Evolutionary conservation across 2,329 filamentous ascomycete species (phyloP).

Genomic region (Lasiodiplodia hormozganensis): DNA sequence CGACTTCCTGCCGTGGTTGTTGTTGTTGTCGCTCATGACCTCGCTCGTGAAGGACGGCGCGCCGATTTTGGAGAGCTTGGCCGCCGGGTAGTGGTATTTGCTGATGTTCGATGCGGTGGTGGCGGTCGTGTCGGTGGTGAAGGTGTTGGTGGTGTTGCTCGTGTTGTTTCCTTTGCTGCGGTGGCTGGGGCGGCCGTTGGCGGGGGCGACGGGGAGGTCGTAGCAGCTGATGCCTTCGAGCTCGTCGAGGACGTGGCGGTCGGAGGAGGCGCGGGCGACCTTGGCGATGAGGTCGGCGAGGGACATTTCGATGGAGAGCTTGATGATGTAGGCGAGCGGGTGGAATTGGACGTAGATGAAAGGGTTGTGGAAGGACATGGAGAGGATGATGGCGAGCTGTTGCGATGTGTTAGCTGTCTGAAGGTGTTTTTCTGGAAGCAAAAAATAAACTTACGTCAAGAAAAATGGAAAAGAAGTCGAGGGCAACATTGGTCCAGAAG

Average conservation of each 20-base stretch:
- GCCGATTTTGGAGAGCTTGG: background rate
- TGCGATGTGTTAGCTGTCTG: background rate
- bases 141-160: background rate
- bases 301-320: slow-evolving; percentile 48
- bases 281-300: slow-evolving; percentile 52
- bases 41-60: slow-evolving; percentile 3
- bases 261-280: slow-evolving; percentile 37
- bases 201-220: background rate
- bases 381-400: slow-evolving; percentile 46
- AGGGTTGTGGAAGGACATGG: slow-evolving; percentile 48
- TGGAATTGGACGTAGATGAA: slow-evolving; percentile 48
- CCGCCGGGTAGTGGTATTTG: background rate
- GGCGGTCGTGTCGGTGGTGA: background rate
- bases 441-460: slow-evolving; percentile 34
- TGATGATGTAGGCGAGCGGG: slow-evolving; percentile 48
- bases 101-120: background rate
- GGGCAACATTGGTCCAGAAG: slow-evolving; percentile 38
- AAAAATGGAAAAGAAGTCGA: slow-evolving; percentile 37
- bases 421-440: background rate
- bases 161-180: background rate
- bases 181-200: background rate
- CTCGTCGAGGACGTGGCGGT: background rate
- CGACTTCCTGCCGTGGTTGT: background rate
- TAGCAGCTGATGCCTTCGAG: background rate
- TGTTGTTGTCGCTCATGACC: background rate